Conservation (phyloP, 129 eudicot species). For the Erigeron canadensis region DNA sequence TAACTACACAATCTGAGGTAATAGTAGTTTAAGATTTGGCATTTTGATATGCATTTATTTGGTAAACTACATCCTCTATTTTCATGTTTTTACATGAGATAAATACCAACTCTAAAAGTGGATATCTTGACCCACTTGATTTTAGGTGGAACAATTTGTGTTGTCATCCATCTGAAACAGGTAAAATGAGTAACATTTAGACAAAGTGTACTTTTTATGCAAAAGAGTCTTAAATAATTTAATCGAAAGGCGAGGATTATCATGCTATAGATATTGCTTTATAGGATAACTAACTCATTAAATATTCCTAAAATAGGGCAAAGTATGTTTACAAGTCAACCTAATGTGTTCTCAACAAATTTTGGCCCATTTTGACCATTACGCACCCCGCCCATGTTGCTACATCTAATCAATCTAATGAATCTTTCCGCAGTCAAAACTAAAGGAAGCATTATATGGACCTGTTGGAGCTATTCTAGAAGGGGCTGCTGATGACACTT, state of each 20-base stretch:
- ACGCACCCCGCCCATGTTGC: constrained; percentile 1
- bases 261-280: not conserved
- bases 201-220: not conserved
- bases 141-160: not conserved
- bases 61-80: not conserved
- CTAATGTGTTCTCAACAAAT: not conserved
- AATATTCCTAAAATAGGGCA: not conserved
- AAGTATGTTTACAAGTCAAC: not conserved
- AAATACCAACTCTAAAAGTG: not conserved
- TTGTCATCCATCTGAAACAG: not conserved
- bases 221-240: not conserved
- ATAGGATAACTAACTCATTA: not conserved
- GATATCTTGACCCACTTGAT: not conserved
- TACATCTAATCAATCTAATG: not conserved
- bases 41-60: not conserved
- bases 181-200: not conserved
- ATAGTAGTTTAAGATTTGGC: not conserved
- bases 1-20: constrained; percentile 73
- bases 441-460: constrained; percentile 59
- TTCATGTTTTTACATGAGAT: constrained; percentile 8
- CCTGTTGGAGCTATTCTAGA: constrained; percentile 91
- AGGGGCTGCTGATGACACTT: constrained; percentile 77
- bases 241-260: not conserved
- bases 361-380: not conserved
- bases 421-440: constrained; percentile 46